Evolutionary conservation across 495 filamentous ascomycete genomes (phyloP).

Genomic region (Diplogelasinospora grovesii): DNA sequence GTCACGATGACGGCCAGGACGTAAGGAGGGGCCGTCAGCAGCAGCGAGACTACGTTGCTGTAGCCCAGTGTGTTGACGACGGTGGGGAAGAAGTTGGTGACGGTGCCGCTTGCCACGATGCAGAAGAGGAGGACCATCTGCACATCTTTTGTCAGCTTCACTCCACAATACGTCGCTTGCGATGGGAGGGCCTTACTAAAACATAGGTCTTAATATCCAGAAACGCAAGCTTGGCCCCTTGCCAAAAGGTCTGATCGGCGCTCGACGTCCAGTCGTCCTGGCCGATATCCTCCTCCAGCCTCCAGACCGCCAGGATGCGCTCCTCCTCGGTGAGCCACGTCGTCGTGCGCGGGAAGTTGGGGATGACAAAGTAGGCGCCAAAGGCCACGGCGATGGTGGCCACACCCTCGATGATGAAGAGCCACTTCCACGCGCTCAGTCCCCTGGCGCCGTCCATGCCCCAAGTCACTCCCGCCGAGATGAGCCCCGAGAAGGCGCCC

Average conservation of each 20-base stretch:
- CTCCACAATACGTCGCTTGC: not conserved
- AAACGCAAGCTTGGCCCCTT: conserved; percentile 66
- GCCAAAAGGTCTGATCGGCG: conserved; percentile 55
- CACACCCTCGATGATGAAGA: conserved; percentile 75
- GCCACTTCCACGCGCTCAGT: conserved; percentile 51
- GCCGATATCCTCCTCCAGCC: conserved; percentile 72
- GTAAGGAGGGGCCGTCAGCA: conserved; percentile 73
- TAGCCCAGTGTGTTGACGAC: conserved; percentile 71
- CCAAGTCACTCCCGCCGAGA: conserved; percentile 49
- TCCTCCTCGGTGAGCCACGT: conserved; percentile 66
- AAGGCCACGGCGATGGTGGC: conserved; percentile 42
- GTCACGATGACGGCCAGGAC: conserved; percentile 63
- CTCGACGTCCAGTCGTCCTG: conserved; percentile 65
- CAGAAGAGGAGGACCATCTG: conserved; percentile 62
- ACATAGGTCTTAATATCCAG: conserved; percentile 67
- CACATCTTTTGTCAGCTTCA: too few species aligned
- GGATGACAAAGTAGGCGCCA: conserved; percentile 55
- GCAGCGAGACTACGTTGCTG: conserved; percentile 55
- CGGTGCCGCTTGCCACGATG: conserved; percentile 63
- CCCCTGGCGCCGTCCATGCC: conserved; percentile 44
- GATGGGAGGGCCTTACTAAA: conserved; percentile 38
- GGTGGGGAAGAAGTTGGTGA: conserved; percentile 88
- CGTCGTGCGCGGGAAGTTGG: conserved; percentile 76
- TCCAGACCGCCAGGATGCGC: conserved; percentile 58
- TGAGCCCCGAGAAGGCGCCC: conserved; percentile 58